These are phyloP conservation scores for Saccharomyces hybrid DNA, from an alignment of 1,139 yeast species.

Conservation along the genomic window DNA sequence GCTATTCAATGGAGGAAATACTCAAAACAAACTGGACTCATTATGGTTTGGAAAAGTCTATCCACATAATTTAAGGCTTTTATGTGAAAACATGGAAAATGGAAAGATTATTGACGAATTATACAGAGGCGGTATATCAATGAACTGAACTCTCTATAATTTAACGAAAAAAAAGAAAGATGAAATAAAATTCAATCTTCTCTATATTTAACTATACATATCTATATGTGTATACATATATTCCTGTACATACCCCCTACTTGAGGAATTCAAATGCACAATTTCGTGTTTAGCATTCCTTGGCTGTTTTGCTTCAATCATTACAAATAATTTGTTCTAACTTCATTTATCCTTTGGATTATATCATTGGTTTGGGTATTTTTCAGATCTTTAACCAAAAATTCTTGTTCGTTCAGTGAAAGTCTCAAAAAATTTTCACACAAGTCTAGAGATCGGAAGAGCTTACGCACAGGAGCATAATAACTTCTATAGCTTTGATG, in stretches of 20 bases:
- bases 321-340: conserved; percentile 24
- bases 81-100: conserved; percentile 9
- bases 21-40: conserved; percentile 12
- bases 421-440: conserved; percentile 40
- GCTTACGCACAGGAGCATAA: conserved; percentile 65
- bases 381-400: conserved; percentile 15
- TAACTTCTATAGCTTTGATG: conserved; percentile 64
- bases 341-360: conserved; percentile 17
- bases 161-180: neutral
- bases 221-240: neutral
- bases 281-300: neutral
- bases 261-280: neutral
- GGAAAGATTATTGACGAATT: conserved; percentile 13
- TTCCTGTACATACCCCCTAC: neutral
- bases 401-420: conserved; percentile 16
- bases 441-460: too few relatives aligned
- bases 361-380: conserved; percentile 11
- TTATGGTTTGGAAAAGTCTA: conserved; percentile 22
- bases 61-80: conserved; percentile 11
- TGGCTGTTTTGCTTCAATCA: neutral
- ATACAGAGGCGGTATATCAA: conserved; percentile 18
- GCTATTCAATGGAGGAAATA: conserved; percentile 2
- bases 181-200: neutral
- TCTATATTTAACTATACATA: neutral
- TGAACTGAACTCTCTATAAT: neutral